Evolutionary conservation across 2,329 filamentous ascomycete genomes (phyloP).

Genomic region (Hymenoscyphus occultus): DNA sequence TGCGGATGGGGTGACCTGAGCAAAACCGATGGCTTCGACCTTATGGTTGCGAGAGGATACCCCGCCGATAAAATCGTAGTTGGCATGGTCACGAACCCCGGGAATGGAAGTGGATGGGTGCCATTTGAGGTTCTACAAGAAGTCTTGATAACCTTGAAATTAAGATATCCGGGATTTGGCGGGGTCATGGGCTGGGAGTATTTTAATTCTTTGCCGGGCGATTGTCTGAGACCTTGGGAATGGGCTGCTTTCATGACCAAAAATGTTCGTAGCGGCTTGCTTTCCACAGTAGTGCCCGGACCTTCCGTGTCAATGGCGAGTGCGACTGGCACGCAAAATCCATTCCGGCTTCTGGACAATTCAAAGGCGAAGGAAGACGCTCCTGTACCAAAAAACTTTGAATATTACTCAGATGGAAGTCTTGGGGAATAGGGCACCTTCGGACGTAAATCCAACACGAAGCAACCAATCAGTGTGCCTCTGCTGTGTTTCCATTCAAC

Average conservation of each 20-base stretch:
- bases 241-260: slow-evolving; percentile 67
- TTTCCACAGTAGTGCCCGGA: slow-evolving; percentile 2
- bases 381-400: slow-evolving; percentile 28
- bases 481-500: not conserved
- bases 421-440: slow-evolving; percentile 17
- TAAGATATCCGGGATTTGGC: slow-evolving; percentile 68
- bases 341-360: slow-evolving; percentile 24
- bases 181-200: slow-evolving; percentile 97
- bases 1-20: slow-evolving; percentile 64
- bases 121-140: slow-evolving; percentile 53
- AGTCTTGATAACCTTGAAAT: slow-evolving; percentile 55
- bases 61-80: slow-evolving; percentile 70
- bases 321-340: slow-evolving; percentile 13
- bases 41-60: slow-evolving; percentile 64
- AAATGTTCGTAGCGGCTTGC: slow-evolving; percentile 20
- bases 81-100: slow-evolving; percentile 75
- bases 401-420: slow-evolving; percentile 31
- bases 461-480: not conserved
- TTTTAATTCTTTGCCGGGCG: slow-evolving; percentile 75
- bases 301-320: slow-evolving; percentile 6
- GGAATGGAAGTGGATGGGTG: slow-evolving; percentile 68
- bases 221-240: slow-evolving; percentile 62
- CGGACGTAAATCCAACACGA: not conserved
- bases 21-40: slow-evolving; percentile 48
- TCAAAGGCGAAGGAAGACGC: slow-evolving; percentile 23